Evolutionary conservation across 306 rosid genomes (phyloP).

Genomic region (Vigna mungo): DNA sequence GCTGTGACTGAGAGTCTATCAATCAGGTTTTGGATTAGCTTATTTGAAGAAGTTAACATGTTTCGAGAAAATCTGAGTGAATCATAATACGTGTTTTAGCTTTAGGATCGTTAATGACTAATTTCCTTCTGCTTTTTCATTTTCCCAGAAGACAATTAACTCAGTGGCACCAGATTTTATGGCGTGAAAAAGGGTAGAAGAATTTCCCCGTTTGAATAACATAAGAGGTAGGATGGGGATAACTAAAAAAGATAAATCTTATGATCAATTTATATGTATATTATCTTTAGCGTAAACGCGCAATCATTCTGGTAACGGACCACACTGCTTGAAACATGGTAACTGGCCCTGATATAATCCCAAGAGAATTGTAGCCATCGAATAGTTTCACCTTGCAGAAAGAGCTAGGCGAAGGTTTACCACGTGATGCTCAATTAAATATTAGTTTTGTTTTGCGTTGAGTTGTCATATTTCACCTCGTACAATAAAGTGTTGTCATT

Average conservation of each 20-base stretch:
- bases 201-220: not conserved
- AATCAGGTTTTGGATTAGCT: not conserved
- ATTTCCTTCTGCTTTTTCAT: not conserved
- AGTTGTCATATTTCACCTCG: conserved; percentile 26
- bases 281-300: not conserved
- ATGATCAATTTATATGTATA: not conserved
- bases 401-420: conserved; percentile 12
- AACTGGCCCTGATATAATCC: conserved; percentile 30
- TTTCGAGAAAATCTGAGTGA: not conserved
- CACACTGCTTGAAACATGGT: not conserved
- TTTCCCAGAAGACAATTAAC: not conserved
- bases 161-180: not conserved
- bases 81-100: not conserved
- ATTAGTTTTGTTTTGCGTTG: conserved; percentile 6
- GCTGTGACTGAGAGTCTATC: conserved; percentile 2
- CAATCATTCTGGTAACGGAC: conserved; percentile 17
- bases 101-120: conserved; percentile 23
- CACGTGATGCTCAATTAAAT: conserved; percentile 43
- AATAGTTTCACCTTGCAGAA: conserved; percentile 32
- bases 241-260: not conserved
- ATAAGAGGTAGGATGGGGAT: not conserved
- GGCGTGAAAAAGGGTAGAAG: not conserved
- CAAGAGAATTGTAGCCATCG: not conserved
- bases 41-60: conserved; percentile 1
- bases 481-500: not conserved